Conservation (phyloP, 768 basidiomycete species). For the Suillus cothurnatus region DNA sequence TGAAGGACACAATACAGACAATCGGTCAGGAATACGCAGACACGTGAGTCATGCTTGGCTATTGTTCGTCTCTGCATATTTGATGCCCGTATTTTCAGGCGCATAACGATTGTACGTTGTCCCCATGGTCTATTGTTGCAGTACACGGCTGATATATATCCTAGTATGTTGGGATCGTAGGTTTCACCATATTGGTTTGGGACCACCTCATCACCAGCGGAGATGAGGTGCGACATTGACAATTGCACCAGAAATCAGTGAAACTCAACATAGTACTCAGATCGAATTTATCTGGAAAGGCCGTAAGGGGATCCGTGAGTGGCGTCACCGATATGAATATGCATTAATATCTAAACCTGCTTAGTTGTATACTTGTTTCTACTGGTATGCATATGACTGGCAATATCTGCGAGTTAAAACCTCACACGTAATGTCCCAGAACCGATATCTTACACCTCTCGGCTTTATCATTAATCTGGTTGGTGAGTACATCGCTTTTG, state of each 20-base stretch:
- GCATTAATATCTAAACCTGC: conserved; percentile 33
- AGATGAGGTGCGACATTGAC: conserved; percentile 30
- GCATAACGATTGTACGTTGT: background rate
- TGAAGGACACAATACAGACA: background rate
- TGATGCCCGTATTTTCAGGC: background rate
- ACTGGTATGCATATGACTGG: conserved; percentile 23
- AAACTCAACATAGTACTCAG: conserved; percentile 12
- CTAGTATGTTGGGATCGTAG: conserved; percentile 52
- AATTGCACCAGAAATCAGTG: background rate
- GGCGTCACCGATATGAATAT: conserved; percentile 37
- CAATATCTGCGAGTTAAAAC: background rate
- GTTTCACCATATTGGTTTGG: conserved; percentile 50
- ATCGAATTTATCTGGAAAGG: conserved; percentile 37
- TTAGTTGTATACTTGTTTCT: conserved; percentile 39
- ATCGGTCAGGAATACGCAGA: background rate
- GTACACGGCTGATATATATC: background rate
- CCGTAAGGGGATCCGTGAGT: conserved; percentile 30
- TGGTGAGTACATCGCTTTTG: conserved; percentile 22
- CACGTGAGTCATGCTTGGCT: background rate
- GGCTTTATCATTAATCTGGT: conserved; percentile 62
- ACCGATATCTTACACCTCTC: conserved; percentile 66
- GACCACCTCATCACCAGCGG: conserved; percentile 37
- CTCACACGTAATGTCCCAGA: conserved; percentile 37
- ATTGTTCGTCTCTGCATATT: background rate
- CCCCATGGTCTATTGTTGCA: background rate